Conservation (phyloP, 257 asterid genomes). For the Rhazya stricta region DNA sequence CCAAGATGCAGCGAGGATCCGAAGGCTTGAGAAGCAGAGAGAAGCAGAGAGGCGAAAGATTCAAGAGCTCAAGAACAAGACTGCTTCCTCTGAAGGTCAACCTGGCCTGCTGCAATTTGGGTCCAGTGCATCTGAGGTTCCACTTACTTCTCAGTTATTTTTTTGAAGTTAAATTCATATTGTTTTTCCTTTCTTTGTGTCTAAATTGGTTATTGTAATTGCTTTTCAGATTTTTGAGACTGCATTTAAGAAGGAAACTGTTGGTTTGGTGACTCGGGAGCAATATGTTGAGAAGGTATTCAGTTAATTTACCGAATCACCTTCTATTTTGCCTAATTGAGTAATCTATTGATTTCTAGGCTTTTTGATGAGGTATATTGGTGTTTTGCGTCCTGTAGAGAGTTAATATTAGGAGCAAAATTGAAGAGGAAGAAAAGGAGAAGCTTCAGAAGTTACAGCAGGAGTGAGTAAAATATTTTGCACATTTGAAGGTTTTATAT, state of each 20-base stretch:
- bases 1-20: constrained; percentile 89
- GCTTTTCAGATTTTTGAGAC: constrained; percentile 76
- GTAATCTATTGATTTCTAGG: background rate
- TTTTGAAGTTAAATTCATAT: background rate
- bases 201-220: constrained; percentile 5
- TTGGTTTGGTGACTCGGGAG: constrained; percentile 94
- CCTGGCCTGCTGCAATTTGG: constrained; percentile 96
- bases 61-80: constrained; percentile 90
- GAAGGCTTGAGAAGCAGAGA: constrained; percentile 96
- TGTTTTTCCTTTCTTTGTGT: background rate
- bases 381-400: constrained; percentile 44
- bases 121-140: constrained; percentile 93
- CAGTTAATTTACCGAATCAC: background rate
- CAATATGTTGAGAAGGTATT: constrained; percentile 93
- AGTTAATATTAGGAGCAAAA: constrained; percentile 77
- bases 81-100: constrained; percentile 72
- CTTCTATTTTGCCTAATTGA: background rate
- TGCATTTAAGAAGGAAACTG: constrained; percentile 98
- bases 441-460: constrained; percentile 93
- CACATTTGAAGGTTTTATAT: background rate
- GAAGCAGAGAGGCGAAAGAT: constrained; percentile 97
- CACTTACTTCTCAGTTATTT: background rate
- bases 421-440: constrained; percentile 99
- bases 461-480: constrained; percentile 52
- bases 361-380: background rate